Conservation (phyloP, 139 green algal species). For the Volvox reticuliferus region DNA sequence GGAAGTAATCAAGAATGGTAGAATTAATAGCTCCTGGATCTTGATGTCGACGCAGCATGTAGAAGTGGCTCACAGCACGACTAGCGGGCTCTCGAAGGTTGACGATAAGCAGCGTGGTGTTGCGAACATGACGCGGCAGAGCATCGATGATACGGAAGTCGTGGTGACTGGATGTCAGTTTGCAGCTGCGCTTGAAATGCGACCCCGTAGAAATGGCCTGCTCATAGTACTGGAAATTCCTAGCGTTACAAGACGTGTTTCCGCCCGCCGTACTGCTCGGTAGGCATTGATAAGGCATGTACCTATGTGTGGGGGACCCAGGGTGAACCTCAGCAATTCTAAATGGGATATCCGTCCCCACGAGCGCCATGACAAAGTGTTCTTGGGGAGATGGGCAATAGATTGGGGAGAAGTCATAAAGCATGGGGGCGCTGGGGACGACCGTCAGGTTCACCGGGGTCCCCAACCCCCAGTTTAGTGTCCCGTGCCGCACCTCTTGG, state of each 20-base stretch:
- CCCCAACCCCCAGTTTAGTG: no score
- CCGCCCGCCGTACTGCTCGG: background rate
- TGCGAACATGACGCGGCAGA: background rate
- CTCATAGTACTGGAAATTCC: constrained; percentile 29
- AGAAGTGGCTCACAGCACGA: constrained; percentile 36
- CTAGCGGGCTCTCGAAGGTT: constrained; percentile 26
- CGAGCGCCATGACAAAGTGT: no score
- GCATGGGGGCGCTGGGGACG: no score
- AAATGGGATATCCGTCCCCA: no score
- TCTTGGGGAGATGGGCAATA: no score
- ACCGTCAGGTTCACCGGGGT: no score
- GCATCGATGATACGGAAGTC: constrained; percentile 37
- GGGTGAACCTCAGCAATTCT: no score
- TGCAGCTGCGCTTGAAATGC: constrained; percentile 30
- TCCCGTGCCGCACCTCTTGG: no score
- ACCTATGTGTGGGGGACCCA: background rate
- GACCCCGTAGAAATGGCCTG: background rate
- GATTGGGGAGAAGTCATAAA: no score
- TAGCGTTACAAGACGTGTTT: constrained; percentile 4
- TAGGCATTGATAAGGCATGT: constrained; percentile 42
- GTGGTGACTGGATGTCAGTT: constrained; percentile 39
- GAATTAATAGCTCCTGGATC: constrained; percentile 15
- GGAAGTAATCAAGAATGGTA: constrained; percentile 6
- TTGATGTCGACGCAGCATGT: constrained; percentile 33
- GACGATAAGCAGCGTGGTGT: constrained; percentile 45